Evolutionary conservation across 345 rosid genomes (phyloP), one percentile per base, ranked within the genome.

Genomic region (Streptanthus diversifolius): DNA sequence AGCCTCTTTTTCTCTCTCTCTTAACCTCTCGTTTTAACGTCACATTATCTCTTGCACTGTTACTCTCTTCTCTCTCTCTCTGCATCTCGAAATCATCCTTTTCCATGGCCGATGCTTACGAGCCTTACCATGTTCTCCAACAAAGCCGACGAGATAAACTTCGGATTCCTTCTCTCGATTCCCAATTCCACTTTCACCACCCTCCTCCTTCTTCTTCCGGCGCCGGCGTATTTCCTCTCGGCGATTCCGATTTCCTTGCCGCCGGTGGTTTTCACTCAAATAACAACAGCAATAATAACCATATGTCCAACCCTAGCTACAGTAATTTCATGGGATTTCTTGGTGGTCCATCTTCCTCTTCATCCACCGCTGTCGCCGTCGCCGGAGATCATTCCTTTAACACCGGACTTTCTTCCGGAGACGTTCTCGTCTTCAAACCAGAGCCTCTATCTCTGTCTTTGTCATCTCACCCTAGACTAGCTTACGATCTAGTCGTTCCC

Each of bases 111-210:
- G 90, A 89, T 92, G 93, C 90, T 68, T 89, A 76, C 59, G 91
- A 88, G 82, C 78, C 96, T 61, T 89, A 86, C 87, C 96, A 90
- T 83, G 91, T 93, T 72, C 96, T 92, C 66, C 97, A 90, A 80
- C 98, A 91, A 74, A 87, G 82, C 74, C 83, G 97, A 59, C 80
- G 98, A 79, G 98, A 90, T 85, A 93, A 93, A 83, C 90, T 90
- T 4, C 78, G 97, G 61, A 66, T 88, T 25, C 82, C 80, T 18
- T 66, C 80, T 72, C 70, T 72, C 7, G 77, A 71, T 17, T 58
- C 80, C 12, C 72, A 60, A 59, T 72, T 73, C n/a, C 58, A 72
- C 80, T 71, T 72, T 8, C 65, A 51, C 36, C 70, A 53, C 33
- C 48, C 73, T 70, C 80, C 66, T 25, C 69, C 75, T 60, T 5